Percentiles rank a stretch among this genome's conserved stretches.
These are phyloP conservation scores for Kluyveromyces marxianus DNA, from an alignment of 1,139 yeast genomes.

Conservation along the genomic window DNA sequence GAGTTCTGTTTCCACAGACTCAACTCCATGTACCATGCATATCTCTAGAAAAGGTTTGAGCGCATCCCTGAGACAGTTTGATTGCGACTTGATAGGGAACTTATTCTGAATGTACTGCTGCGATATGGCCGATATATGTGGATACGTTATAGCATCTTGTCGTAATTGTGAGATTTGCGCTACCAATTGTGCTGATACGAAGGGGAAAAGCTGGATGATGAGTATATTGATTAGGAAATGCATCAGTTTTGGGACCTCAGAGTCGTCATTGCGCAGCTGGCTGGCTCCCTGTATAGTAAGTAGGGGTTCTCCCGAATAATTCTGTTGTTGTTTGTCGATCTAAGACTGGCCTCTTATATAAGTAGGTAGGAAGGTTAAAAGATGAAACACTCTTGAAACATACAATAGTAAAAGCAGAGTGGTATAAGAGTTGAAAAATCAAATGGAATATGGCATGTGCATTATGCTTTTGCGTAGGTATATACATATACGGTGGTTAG, in stretches of 20 bases:
- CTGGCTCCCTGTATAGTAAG: too few relatives aligned
- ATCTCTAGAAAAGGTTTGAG: constrained; percentile 24
- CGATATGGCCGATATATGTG: constrained; percentile 4
- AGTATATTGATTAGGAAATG: too few relatives aligned
- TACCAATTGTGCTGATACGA: neutral
- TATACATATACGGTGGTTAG: too few relatives aligned
- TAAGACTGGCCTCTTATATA: too few relatives aligned
- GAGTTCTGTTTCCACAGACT: constrained; percentile 23
- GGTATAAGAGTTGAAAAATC: too few relatives aligned
- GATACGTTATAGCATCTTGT: neutral
- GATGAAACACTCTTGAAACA: constrained; percentile 6
- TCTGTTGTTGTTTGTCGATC: too few relatives aligned
- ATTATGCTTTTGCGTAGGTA: too few relatives aligned
- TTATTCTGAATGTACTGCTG: constrained; percentile 9
- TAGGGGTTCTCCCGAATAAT: too few relatives aligned
- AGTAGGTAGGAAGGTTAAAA: too few relatives aligned
- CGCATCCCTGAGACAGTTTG: constrained; percentile 30
- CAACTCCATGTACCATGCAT: constrained; percentile 28
- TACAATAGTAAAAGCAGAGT: neutral
- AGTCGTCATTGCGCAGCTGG: too few relatives aligned
- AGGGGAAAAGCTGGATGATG: neutral
- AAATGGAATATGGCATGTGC: too few relatives aligned
- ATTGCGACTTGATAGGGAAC: constrained; percentile 21
- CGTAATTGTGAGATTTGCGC: constrained; percentile 1
- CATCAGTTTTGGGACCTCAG: too few relatives aligned